These are phyloP conservation scores for Trichoderma simmonsii DNA, from an alignment of 2,329 filamentous ascomycete species.

Conservation along the genomic window DNA sequence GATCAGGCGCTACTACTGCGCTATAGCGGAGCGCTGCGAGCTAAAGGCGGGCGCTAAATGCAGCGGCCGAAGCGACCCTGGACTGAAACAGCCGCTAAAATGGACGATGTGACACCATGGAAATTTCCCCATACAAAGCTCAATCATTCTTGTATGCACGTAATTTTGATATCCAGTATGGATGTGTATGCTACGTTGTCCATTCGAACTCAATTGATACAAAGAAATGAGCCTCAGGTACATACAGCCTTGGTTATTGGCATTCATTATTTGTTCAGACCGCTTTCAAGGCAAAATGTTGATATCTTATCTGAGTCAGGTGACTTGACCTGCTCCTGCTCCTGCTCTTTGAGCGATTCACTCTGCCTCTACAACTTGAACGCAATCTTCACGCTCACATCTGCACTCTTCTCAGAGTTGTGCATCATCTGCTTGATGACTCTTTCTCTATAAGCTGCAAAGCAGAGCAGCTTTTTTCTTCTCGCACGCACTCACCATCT, in stretches of 20 bases:
- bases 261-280: not conserved
- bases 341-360: not conserved
- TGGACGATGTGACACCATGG: not conserved
- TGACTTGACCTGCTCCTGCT: not conserved
- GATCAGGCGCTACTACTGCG: not conserved
- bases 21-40: not conserved
- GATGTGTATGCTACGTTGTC: too few species aligned
- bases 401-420: not conserved
- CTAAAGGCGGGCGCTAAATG: not conserved
- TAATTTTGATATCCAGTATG: too few species aligned
- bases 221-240: not conserved
- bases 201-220: not conserved
- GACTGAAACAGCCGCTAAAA: not conserved
- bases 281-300: not conserved
- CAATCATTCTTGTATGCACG: not conserved
- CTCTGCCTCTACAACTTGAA: not conserved
- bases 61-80: not conserved
- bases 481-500: not conserved
- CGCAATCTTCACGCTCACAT: not conserved
- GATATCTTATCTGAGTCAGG: not conserved
- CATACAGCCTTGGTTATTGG: not conserved
- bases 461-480: not conserved
- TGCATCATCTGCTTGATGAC: not conserved
- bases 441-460: not conserved
- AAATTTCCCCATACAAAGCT: not conserved